Percentiles rank a stretch among this genome's conserved stretches.
These are phyloP conservation scores for Heracleum sosnowskyi DNA, from an alignment of 129 eudicot genomes.

Conservation along the genomic window DNA sequence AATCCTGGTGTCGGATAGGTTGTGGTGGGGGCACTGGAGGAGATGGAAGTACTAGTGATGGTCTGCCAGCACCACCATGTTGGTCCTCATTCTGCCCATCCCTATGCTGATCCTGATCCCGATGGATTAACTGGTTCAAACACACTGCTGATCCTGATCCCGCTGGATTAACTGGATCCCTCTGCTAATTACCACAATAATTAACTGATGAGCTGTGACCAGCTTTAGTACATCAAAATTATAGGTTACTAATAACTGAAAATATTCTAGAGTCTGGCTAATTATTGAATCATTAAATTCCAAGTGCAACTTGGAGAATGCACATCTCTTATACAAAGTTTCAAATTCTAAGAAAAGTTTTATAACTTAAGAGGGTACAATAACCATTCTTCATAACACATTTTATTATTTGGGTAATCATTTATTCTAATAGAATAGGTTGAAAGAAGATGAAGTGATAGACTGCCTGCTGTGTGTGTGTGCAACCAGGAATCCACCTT, in stretches of 20 bases:
- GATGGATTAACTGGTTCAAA: no score
- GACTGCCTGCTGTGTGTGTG: no score
- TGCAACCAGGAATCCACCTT: no score
- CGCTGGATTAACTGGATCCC: no score
- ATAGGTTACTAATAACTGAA: neutral
- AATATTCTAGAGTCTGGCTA: neutral
- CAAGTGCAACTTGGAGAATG: no score
- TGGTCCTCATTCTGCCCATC: slow-evolving; percentile 51
- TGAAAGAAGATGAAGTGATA: no score
- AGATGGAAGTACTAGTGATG: slow-evolving; percentile 59
- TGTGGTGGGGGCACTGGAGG: slow-evolving; percentile 99
- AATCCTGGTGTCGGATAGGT: slow-evolving; percentile 92
- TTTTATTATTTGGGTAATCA: slow-evolving; percentile 29
- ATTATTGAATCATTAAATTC: neutral
- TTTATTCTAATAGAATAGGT: no score
- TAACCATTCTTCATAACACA: neutral
- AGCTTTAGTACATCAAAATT: neutral
- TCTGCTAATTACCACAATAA: no score
- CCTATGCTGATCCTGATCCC: slow-evolving; percentile 52
- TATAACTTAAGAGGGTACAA: neutral
- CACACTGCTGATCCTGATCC: no score
- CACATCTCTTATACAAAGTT: no score
- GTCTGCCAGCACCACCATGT: slow-evolving; percentile 50
- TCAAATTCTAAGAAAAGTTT: neutral
- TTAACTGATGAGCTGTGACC: neutral